Evolutionary conservation across 208 protist species (phyloP).

Genomic region (Entamoeba invadens): DNA sequence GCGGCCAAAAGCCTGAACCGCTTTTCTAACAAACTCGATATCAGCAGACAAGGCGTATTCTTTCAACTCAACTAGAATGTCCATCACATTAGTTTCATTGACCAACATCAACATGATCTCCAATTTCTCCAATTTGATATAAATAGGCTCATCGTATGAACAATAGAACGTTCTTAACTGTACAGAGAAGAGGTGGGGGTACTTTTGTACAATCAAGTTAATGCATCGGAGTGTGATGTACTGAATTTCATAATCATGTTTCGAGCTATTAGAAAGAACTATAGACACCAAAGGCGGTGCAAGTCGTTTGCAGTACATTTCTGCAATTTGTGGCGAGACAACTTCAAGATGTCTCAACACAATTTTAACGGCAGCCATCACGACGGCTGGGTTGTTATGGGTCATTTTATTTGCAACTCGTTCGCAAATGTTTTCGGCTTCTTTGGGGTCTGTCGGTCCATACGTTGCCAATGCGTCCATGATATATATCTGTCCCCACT

Average conservation of each 20-base stretch:
- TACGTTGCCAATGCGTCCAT: conserved; percentile 74
- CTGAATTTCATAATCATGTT: conserved; percentile 17
- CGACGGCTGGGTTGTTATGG: conserved; percentile 87
- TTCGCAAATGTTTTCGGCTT: conserved; percentile 68
- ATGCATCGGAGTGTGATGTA: conserved; percentile 22
- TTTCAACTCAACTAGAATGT: conserved; percentile 20
- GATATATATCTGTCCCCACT: conserved; percentile 90
- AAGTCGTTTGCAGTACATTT: not conserved
- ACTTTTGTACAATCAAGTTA: conserved; percentile 4
- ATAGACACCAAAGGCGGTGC: conserved; percentile 13
- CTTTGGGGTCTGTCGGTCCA: conserved; percentile 33
- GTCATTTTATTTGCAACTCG: conserved; percentile 74
- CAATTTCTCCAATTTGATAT: conserved; percentile 36
- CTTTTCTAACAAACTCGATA: conserved; percentile 18
- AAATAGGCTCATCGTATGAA: conserved; percentile 30
- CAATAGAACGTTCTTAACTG: conserved; percentile 20
- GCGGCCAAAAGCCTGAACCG: conserved; percentile 14
- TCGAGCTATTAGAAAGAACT: not conserved
- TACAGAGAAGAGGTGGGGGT: not conserved
- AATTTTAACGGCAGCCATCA: conserved; percentile 8
- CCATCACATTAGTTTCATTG: conserved; percentile 1
- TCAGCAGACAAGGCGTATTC: conserved; percentile 22
- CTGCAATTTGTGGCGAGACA: not conserved
- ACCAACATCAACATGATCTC: conserved; percentile 18
- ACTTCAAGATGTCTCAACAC: not conserved